Conservation (phyloP, 176 grass and related monocot genomes). For the Puccinellia tenuiflora region DNA sequence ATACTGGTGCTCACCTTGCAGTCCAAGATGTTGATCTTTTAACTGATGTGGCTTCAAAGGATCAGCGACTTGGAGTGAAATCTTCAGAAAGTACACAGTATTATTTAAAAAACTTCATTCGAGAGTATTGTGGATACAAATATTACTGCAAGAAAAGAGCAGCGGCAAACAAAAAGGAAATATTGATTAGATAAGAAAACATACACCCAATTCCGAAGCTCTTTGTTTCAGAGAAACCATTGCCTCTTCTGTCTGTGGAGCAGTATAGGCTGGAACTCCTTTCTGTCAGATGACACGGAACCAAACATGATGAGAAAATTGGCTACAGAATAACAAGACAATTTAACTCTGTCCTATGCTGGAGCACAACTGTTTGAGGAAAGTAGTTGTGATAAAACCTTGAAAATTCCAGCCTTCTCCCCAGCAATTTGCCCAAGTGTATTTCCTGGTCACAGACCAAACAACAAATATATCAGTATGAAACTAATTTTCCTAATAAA, state of each 20-base stretch:
- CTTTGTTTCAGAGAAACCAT: slow-evolving; percentile 60
- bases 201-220: slow-evolving; percentile 90
- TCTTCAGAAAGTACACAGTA: slow-evolving; percentile 47
- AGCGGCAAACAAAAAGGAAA: background rate
- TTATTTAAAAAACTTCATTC: slow-evolving; percentile 2
- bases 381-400: slow-evolving; percentile 42
- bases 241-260: slow-evolving; percentile 79
- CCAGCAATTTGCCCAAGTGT: slow-evolving; percentile 89
- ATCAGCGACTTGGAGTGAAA: slow-evolving; percentile 62
- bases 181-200: slow-evolving; percentile 20
- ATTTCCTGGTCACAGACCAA: slow-evolving; percentile 53
- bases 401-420: slow-evolving; percentile 96
- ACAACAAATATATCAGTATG: background rate
- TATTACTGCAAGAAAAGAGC: background rate
- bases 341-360: background rate
- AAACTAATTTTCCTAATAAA: slow-evolving; percentile 4
- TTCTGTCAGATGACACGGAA: slow-evolving; percentile 38
- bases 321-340: background rate
- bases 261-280: slow-evolving; percentile 67
- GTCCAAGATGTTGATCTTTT: slow-evolving; percentile 66
- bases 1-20: slow-evolving; percentile 81
- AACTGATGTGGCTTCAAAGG: slow-evolving; percentile 64
- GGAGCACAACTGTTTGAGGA: background rate
- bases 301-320: background rate
- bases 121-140: background rate